Evolutionary conservation across 805 yeast species (phyloP), one percentile per base, ranked within the genome.

Genomic region (Hanseniaspora lachancei): DNA sequence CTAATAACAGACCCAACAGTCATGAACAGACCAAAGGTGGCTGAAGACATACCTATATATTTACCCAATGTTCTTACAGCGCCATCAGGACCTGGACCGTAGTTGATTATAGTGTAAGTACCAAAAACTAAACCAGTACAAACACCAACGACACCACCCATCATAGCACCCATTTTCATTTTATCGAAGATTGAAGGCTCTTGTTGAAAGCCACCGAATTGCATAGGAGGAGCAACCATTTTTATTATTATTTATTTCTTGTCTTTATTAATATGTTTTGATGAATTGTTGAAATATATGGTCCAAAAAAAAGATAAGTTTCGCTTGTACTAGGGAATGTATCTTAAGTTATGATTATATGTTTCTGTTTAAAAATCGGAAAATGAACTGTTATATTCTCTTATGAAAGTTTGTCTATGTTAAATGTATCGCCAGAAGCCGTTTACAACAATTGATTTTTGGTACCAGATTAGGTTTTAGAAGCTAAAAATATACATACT

Each of bases 51-150:
- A 64, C 85, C 83, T 71, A 93, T 89, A 71, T 89, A 93, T 72
- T 91, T 96, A 57, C 98, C 97, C 66, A 93, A 74, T 1, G 97
- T 91, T 73, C 96, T 83, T 82, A 93, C 86, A 57, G 87, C 87
- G 57, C 99, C 99, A 66, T 87, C 86, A 49, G 99, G 98, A 15
- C 96, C 96, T n/a, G 98, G 93, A 20, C 99, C 99, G 62, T 85
- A 82, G 57, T 89, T 89, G 61, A 88, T 69, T 62, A 95, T 84
- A 57, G 96, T 84, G 65, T 86, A 81, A 24, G 96, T 95, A 52
- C 97, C 98, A 69, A 91, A 93, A 61, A 95, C 73, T 49, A 91
- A 84, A 60, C 98, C 98, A 41, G 91, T 88, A 65, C 95, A 93
- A 10, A 89, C 93, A 61, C 98, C 98, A 20, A 72, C 76, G 1